Base-by-base conservation (phyloP, 306 rosid genomes). In the Luffa aegyptiaca region DNA sequence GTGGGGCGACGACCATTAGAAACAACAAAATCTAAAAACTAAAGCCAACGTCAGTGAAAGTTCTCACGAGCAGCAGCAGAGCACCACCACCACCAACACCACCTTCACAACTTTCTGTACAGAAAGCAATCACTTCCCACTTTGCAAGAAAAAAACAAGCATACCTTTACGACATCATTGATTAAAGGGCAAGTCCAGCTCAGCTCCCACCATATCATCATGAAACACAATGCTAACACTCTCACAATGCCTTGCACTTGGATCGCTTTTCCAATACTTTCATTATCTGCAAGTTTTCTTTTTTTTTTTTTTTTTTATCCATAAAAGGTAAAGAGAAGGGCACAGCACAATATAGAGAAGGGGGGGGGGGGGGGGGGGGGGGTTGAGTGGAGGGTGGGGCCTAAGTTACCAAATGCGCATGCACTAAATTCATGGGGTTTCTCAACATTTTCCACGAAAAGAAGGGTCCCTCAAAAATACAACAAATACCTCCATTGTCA, bases 321-420 rank as follows among this genome's bases (percentile, higher is more conserved):
- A 78, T 82, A 77, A 81, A 75, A 84, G 84, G 91, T 79, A 42
- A 41, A 69, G 89, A 59, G 86, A 85, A 78, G 80, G 80, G 56
- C 8, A 69, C 75, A 83, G 86, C 83, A 84, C 80, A 68, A 87
- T 83, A 86, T 81, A 86, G 83, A 85, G 79, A 78, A 80, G 52
- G 77, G 44, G 80, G 80, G 80, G 66, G 31, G 62, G 55, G 42
- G 52, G 77, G 44, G 80, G 80, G 80, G 66, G 31, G 62, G 55
- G 42, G 37, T n/a, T 13, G 11, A 87, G 85, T 83, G 87, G 87
- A 84, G 35, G 56, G 92, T 87, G 90, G 97, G 93, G 73, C 96
- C 96, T 84, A 46, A 51, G 56, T 80, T 66, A 89, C 89, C 91
- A 65, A 84, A 89, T 92, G 88, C 96, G 97, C 97, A 91, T 93